Evolutionary conservation across 306 rosid species (phyloP), one percentile per base, ranked within the genome.

Genomic region (Mucuna pruriens): DNA sequence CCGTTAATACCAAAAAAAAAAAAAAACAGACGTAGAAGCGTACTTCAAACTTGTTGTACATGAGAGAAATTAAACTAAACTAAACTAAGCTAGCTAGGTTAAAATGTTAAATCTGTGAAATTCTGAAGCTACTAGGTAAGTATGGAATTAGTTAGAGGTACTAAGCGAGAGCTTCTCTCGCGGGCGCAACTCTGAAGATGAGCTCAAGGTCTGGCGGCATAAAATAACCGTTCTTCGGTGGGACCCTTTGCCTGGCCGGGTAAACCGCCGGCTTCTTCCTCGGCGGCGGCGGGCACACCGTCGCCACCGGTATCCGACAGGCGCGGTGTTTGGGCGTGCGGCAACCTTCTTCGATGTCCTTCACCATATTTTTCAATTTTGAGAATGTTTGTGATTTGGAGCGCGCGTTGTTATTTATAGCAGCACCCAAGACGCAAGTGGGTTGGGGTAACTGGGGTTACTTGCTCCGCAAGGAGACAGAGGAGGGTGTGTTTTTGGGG

Each of bases 131-230:
- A 49, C n/a, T 10, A 0, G 49, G 11, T 13, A 16, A 5, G 8
- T 48, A 16, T 36, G 39, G 58, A 17, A 20, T 68, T 23, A 46
- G 39, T 68, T 23, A 46, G 39, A 57, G 6, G 19, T 62, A 61
- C 46, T 78, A 83, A 63, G 75, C 64, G 29, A 64, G 0, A 39
- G 57, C 29, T 76, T 62, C 58, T 19, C 58, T 60, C 3, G 42
- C 3, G 8, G 84, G 57, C 0, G 62, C 36, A 23, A 79, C 25
- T 38, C 73, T 29, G 63, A 90, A 88, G 20, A 90, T 26, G 9
- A 79, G 81, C 51, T 90, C 88, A 42, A 88, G 77, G 55, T 90
- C 94, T 16, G 89, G 90, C 5, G 87, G 84, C 2, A 73, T 65
- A 62, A 88, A 90, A 23, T 81, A 88, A 0, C 86, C 85, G 1